Evolutionary conservation across 305 asterid genomes (phyloP).

Genomic region (Solanum hybrid): DNA sequence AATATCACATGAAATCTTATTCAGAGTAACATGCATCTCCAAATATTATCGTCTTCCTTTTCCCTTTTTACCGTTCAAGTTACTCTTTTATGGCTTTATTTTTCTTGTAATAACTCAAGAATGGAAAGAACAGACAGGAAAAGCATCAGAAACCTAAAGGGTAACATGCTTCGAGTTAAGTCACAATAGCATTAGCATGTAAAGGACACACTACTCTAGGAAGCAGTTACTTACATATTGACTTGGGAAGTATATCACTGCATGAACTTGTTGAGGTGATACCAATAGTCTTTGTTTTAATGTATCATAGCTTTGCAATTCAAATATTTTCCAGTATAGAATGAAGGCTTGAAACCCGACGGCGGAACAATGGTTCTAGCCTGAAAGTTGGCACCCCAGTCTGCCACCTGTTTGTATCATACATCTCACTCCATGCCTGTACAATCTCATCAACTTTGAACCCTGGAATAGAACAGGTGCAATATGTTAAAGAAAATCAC

Average conservation of each 20-base stretch:
- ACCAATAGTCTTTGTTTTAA: not conserved
- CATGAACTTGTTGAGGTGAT: not conserved
- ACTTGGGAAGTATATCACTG: not conserved
- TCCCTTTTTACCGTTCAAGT: not conserved
- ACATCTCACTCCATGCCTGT: conserved; percentile 96
- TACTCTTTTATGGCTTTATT: not conserved
- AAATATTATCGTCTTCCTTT: not conserved
- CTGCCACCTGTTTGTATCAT: conserved; percentile 82
- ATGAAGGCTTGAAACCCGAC: conserved; percentile 64
- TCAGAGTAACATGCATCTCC: conserved; percentile 1
- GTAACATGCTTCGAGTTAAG: not conserved
- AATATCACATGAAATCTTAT: not conserved
- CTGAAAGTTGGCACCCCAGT: conserved; percentile 58
- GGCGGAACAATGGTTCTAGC: conserved; percentile 68
- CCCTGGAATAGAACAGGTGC: conserved; percentile 27
- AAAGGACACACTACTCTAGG: not conserved
- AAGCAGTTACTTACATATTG: not conserved
- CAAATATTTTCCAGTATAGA: conserved; percentile 56
- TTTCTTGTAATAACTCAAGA: not conserved
- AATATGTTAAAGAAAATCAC: conserved; percentile 2
- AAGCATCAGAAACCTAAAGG: not conserved
- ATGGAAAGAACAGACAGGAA: not conserved
- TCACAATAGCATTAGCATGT: not conserved
- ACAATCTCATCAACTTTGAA: conserved; percentile 90
- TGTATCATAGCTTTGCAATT: conserved; percentile 15